Conservation (phyloP, 2,329 filamentous ascomycete species). For the Ophiostoma quercus region DNA sequence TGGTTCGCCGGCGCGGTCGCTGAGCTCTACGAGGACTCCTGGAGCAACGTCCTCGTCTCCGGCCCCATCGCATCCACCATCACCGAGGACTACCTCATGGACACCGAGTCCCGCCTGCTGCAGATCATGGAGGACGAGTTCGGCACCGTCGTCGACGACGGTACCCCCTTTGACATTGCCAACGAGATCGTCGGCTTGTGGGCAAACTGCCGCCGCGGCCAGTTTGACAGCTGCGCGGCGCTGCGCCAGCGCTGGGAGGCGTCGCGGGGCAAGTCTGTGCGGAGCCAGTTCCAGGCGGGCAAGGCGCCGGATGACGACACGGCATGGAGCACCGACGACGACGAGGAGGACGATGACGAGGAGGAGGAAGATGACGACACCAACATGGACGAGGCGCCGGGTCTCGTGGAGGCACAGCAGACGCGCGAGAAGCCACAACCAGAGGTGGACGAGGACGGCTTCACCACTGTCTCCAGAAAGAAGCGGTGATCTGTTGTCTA, state of each 20-base stretch:
- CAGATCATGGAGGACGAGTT: slow-evolving; percentile 96
- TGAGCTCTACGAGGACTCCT: slow-evolving; percentile 59
- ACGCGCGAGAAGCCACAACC: slow-evolving; percentile 60
- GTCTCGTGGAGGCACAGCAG: slow-evolving; percentile 39
- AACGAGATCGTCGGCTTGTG: slow-evolving; percentile 64
- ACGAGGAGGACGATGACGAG: slow-evolving; percentile 52
- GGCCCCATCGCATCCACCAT: slow-evolving; percentile 29
- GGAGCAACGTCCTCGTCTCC: slow-evolving; percentile 27
- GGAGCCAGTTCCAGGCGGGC: slow-evolving; percentile 51
- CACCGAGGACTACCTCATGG: slow-evolving; percentile 58
- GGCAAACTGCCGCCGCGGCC: slow-evolving; percentile 58
- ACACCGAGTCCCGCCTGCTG: slow-evolving; percentile 77
- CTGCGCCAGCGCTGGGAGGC: slow-evolving; percentile 60
- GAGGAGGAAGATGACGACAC: slow-evolving; percentile 49
- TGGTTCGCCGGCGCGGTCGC: slow-evolving; percentile 89
- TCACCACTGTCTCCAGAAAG: slow-evolving; percentile 67
- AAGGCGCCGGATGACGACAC: slow-evolving; percentile 53
- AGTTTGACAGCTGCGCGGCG: slow-evolving; percentile 59
- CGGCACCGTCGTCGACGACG: slow-evolving; percentile 86
- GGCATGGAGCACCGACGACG: slow-evolving; percentile 54
- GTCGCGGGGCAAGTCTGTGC: slow-evolving; percentile 55
- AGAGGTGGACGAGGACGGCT: slow-evolving; percentile 75
- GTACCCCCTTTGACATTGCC: slow-evolving; percentile 70
- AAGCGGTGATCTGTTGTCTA: slow-evolving; percentile 44
- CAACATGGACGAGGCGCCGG: slow-evolving; percentile 65